Base-by-base conservation (phyloP, 2,329 filamentous ascomycete species). In the Epicoccum nigrum region DNA sequence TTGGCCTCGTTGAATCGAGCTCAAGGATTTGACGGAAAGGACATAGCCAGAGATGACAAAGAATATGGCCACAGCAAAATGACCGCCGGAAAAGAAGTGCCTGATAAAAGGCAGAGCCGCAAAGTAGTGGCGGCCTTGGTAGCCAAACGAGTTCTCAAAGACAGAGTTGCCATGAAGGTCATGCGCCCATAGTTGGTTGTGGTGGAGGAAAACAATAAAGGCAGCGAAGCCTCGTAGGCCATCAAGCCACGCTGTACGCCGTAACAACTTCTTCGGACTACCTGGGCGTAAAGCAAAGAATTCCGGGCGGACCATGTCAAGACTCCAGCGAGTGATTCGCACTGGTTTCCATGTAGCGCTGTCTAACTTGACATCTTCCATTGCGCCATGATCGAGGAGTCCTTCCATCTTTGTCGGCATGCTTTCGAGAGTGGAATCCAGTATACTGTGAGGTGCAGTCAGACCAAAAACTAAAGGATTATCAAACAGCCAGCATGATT, bases 181-280 rank as follows among this genome's bases (percentile, higher is more conserved):
- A 34, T 72, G 69, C 7, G 87, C 7, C 77, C 77, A 72, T 55
- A 66, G 21, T 67, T 70, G 49, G 65, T 74, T 67, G 84, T 85
- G 35, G 45, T 86, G 82, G 58, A 80, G 76, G 67, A 87, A 88
- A 12, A 89, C 86, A 21, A 88, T 66, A 23, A 89, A 77, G 2
- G 86, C 84, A 4, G 86, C 85, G 55, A 88, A 86, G 3, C 86
- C 86, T 63, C 86, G 76, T 12, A 89, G 73, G 12, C 86, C 86
- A 59, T 89, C 86, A 16, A 86, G 76, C 69, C 69, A 72, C 6
- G 69, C 67, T 40, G 69, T 72, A 40, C 54, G 59, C 39, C 68
- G 55, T 3, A 62, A 32, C 17, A 57, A 45, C 13, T 64, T 63
- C 37, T 67, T 69, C 6, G 60, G 51, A 21, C 38, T 57, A 25